Conservation (phyloP, 257 asterid species). For the Vinca minor region DNA sequence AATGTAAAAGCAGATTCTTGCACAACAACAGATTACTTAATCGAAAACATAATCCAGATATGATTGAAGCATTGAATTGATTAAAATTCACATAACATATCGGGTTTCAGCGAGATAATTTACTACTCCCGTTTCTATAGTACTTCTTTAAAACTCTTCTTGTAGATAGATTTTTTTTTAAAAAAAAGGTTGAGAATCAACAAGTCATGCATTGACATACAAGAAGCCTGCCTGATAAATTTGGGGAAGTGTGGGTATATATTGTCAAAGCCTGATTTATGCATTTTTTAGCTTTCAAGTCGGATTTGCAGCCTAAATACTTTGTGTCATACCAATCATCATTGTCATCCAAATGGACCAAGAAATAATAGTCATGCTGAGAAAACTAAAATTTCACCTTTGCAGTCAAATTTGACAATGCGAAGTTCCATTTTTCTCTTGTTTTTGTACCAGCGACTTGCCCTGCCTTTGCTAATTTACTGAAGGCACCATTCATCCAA, state of each 20-base stretch:
- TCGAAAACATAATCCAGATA: not conserved
- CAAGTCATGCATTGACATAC: not conserved
- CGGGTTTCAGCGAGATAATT: not conserved
- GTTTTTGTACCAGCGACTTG: constrained; percentile 88
- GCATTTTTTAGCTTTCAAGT: not conserved
- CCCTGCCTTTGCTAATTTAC: constrained; percentile 83
- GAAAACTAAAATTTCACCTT: constrained; percentile 41
- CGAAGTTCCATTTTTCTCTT: constrained; percentile 77
- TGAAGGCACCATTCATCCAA: constrained; percentile 91
- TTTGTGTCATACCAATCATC: not conserved
- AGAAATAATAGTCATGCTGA: not conserved
- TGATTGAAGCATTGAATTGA: not conserved
- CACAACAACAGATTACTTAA: not conserved
- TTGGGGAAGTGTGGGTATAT: too few species aligned
- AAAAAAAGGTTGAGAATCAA: too few species aligned
- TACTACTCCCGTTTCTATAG: not conserved
- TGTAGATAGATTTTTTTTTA: too few species aligned
- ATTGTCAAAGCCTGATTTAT: not conserved
- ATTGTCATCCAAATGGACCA: not conserved
- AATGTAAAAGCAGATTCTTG: not conserved
- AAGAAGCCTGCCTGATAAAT: too few species aligned
- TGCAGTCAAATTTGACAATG: constrained; percentile 70
- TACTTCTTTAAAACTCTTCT: too few species aligned
- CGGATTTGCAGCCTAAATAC: not conserved
- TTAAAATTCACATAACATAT: not conserved